Evolutionary conservation across 2,329 filamentous ascomycete species (phyloP).

Genomic region (Neonectria hederae): DNA sequence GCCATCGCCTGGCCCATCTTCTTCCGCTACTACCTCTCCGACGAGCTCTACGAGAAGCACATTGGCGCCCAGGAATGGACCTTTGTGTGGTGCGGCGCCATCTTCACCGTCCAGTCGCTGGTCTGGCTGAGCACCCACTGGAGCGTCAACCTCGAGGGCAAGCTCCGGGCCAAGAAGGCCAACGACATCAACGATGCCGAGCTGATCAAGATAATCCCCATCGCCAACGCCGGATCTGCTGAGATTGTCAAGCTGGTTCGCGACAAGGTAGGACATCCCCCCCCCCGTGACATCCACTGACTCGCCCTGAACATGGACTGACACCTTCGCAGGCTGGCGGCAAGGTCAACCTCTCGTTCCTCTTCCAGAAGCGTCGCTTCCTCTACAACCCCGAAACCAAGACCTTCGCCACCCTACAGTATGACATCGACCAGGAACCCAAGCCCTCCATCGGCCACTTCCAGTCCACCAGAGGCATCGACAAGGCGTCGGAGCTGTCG

Average conservation of each 20-base stretch:
- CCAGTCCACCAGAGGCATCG: conserved; percentile 81
- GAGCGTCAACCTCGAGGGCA: conserved; percentile 86
- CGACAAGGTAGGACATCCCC: conserved; percentile 66
- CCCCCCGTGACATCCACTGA: conserved; percentile 1
- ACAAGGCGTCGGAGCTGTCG: conserved; percentile 77
- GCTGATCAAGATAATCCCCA: conserved; percentile 91
- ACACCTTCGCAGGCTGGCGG: conserved; percentile 66
- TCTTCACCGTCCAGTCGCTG: conserved; percentile 87
- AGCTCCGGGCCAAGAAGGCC: conserved; percentile 81
- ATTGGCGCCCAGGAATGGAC: conserved; percentile 98
- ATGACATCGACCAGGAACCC: conserved; percentile 84
- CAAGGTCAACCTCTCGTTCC: conserved; percentile 83
- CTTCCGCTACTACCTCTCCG: conserved; percentile 84
- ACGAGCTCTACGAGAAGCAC: conserved; percentile 87
- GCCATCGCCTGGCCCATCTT: conserved; percentile 91
- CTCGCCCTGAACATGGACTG: conserved; percentile 25
- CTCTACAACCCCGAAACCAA: conserved; percentile 78
- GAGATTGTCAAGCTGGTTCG: conserved; percentile 86
- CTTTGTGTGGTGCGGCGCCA: conserved; percentile 90
- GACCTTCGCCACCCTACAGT: conserved; percentile 83
- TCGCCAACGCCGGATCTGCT: conserved; percentile 86
- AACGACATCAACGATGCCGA: conserved; percentile 76
- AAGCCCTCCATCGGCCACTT: conserved; percentile 82
- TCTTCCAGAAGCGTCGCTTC: conserved; percentile 98
- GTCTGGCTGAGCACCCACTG: conserved; percentile 97